Conservation (phyloP, 2,329 filamentous ascomycete species). For the Blastomyces gilchristii region DNA sequence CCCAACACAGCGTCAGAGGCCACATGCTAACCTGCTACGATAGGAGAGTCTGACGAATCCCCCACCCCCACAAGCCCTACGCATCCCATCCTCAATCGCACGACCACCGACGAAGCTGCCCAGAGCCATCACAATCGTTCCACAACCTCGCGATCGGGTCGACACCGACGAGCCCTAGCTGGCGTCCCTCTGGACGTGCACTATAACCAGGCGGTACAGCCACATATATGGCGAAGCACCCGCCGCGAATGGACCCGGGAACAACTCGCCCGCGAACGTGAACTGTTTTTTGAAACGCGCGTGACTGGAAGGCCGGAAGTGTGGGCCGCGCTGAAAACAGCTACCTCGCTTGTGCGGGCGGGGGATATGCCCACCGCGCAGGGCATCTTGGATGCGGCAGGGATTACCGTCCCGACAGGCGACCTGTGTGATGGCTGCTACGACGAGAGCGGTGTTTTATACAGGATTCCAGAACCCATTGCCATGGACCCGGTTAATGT, state of each 20-base stretch:
- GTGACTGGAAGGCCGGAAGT: slow-evolving; percentile 67
- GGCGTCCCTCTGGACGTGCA: slow-evolving; percentile 42
- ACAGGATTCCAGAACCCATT: slow-evolving; percentile 57
- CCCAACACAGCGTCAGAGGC: background rate
- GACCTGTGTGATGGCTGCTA: slow-evolving; percentile 62
- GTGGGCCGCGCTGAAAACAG: slow-evolving; percentile 65
- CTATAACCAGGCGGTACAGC: slow-evolving; percentile 58
- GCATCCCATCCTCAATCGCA: slow-evolving; percentile 13
- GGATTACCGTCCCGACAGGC: slow-evolving; percentile 63
- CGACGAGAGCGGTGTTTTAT: slow-evolving; percentile 59
- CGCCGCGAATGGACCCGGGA: slow-evolving; percentile 58
- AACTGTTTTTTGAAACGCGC: slow-evolving; percentile 82
- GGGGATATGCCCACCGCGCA: slow-evolving; percentile 60
- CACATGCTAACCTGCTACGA: background rate
- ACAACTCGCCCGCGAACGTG: slow-evolving; percentile 59
- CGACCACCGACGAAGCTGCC: slow-evolving; percentile 6
- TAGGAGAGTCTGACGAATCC: slow-evolving; percentile 10
- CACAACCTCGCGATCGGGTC: slow-evolving; percentile 10
- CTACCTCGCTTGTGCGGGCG: slow-evolving; percentile 57
- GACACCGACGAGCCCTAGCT: slow-evolving; percentile 15
- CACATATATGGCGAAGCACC: slow-evolving; percentile 55
- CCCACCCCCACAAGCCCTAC: slow-evolving; percentile 3
- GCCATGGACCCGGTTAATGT: slow-evolving; percentile 50
- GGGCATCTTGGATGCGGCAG: slow-evolving; percentile 66
- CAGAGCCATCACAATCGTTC: slow-evolving; percentile 12